phyloP scores from a whole-genome alignment of 345 rosid genomes.

The Acer saccharum region DNA sequence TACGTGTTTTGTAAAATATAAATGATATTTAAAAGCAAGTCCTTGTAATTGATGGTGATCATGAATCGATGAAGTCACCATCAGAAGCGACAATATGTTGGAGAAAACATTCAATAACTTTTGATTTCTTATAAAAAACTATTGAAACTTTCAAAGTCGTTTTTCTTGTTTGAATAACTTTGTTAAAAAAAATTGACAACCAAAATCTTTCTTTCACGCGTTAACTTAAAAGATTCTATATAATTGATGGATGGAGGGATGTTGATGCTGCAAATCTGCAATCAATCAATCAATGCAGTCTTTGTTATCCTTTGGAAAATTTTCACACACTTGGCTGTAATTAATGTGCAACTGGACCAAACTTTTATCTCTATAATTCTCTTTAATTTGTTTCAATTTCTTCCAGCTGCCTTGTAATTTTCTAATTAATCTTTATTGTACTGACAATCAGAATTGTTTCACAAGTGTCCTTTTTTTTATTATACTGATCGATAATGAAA shows the following conservation, averaged over 20 bases:
- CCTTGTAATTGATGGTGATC: not conserved
- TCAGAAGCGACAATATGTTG: not conserved
- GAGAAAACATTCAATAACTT: not conserved
- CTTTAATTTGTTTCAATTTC: not conserved
- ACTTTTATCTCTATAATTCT: not conserved
- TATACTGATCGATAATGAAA: no score
- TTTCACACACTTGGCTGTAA: not conserved
- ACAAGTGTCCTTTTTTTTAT: not conserved
- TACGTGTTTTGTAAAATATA: no score
- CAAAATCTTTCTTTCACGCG: not conserved
- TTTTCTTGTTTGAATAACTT: not conserved
- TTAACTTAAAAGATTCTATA: not conserved
- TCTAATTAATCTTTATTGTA: not conserved
- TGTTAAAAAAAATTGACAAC: not conserved
- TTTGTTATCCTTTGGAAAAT: not conserved
- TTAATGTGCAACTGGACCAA: constrained; percentile 13
- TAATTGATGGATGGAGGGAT: not conserved
- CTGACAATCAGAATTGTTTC: not conserved
- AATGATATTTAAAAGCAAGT: no score
- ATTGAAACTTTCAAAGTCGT: no score
- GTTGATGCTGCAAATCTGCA: constrained; percentile 12
- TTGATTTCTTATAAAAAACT: not conserved
- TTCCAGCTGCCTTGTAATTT: not conserved
- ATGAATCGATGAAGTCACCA: not conserved
- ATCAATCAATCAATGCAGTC: constrained; percentile 11